Evolutionary conservation across 495 filamentous ascomycete genomes (phyloP), one percentile per base, ranked within the genome.

Genomic region (Neurospora sp.): DNA sequence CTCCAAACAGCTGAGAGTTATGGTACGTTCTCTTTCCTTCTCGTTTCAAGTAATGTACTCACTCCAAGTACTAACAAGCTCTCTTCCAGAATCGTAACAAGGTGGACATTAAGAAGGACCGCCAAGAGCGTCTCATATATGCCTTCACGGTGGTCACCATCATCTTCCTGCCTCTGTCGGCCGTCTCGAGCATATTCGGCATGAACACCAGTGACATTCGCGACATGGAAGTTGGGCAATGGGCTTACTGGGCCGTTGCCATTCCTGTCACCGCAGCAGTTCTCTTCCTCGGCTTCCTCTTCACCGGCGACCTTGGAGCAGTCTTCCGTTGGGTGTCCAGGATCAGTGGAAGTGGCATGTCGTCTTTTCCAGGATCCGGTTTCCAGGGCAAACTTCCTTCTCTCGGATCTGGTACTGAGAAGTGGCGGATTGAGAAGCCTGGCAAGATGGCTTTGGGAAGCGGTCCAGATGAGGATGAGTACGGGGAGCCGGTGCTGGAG

Each of bases 81-180:
- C 47, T 39, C 40, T n/a, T n/a, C 31, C 53, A 80, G 77, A 81
- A 79, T 37, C 73, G 70, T n/a, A 78, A 81, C 71, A 80, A 77
- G 39, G 80, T 84, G 38, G 77, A 81, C 69, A 74, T 73, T 27
- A 83, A 78, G 69, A 82, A 83, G 69, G 82, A 84, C 74, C 77
- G 78, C 35, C 83, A 85, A 78, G 84, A 87, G 53, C 80, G 83
- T 22, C 81, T 84, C 16, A 81, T 88, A 40, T 87, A 86, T 74
- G 85, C 53, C 9, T 90, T 91, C 74, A 90, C 89, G 27, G 86
- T 89, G 16, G 89, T 90, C 75, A 90, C 87, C 2, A 85, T 90
- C 59, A 85, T 90, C 39, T 90, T 90, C 79, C 78, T 90, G 6
- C 89, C 89, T 3, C 80, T 90, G 0, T 87, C 84, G 9, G 89